Base-by-base conservation (phyloP, 1,284 basidiomycete species). In the Malassezia cuniculi region DNA sequence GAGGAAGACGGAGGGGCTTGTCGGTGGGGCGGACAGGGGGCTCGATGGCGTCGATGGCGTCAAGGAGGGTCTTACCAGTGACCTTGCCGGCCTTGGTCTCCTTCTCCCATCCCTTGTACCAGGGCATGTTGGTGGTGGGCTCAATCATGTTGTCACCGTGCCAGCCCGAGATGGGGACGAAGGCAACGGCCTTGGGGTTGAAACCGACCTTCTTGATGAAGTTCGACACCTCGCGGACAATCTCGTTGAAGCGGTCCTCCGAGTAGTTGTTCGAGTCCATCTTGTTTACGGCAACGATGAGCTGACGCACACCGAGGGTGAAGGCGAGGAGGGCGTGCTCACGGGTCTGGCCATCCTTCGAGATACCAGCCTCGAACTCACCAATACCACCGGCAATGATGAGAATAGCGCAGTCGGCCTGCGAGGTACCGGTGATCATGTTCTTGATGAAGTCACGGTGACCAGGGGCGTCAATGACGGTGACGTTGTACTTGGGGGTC, bases 151-250 rank as follows among this genome's bases (percentile, higher is more conserved):
- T 97, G 81, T 99, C 90, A 71, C 90, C 93, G 78, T 95, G 86
- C 90, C 90, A 99, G 65, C 90, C 93, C 51, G 90, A 99, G 75
- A 99, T 95, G 69, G 93, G 90, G 59, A 97, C 93, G 76, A 97
- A 97, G 58, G 90, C 78, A 59, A 97, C 89, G 43, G 79, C 70
- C 80, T 94, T 94, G 72, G 93, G 90, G 82, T 97, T 95, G 81
- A 90, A 99, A 54, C 90, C 90, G 71, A 99, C 90, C 81, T 99
- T 99, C 81, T 99, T 97, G 75, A 97, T 94, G 80, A 97, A 99
- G 73, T 76, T 81, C 68, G 85, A 87, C 44, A 87, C 87, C 76
- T 97, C 93, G 78, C 95, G 95, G 76, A 97, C 74, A 69, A 99
- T 97, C 82, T 97, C 90, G 74, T 90, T 86, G 85, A 90, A 99